Conservation (phyloP, 2,329 filamentous ascomycete genomes). For the Catunica adiposa region DNA sequence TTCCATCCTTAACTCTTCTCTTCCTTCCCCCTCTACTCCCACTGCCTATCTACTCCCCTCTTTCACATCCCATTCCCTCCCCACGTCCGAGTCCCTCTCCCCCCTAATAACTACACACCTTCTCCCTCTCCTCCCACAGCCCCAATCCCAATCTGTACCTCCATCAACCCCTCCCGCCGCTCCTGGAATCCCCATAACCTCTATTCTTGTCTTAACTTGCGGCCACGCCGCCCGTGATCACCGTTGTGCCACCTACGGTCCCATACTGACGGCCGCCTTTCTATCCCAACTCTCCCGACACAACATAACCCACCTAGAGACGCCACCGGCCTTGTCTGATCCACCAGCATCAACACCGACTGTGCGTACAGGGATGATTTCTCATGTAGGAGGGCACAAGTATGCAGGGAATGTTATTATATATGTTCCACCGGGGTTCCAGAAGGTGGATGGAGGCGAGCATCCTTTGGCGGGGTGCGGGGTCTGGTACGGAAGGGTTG, state of each 20-base stretch:
- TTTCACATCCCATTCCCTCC: conserved; percentile 60
- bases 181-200: conserved; percentile 35
- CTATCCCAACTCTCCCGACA: conserved; percentile 28
- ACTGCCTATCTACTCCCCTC: conserved; percentile 39
- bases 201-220: conserved; percentile 68
- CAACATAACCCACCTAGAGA: conserved; percentile 31
- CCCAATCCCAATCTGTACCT: conserved; percentile 36
- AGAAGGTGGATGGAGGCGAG: background rate
- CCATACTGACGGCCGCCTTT: conserved; percentile 56
- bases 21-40: conserved; percentile 30
- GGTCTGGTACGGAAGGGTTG: conserved; percentile 70
- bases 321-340: background rate
- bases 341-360: conserved; percentile 17
- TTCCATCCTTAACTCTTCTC: conserved; percentile 52
- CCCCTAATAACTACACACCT: conserved; percentile 12
- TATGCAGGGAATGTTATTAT: conserved; percentile 74
- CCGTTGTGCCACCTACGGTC: conserved; percentile 68
- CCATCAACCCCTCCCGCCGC: conserved; percentile 40
- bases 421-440: conserved; percentile 48
- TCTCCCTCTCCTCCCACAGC: conserved; percentile 2
- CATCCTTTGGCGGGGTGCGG: conserved; percentile 53
- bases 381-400: conserved; percentile 72
- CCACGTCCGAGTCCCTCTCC: conserved; percentile 47
- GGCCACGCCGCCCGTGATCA: conserved; percentile 69
- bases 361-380: conserved; percentile 53